Evolutionary conservation across 2,329 filamentous ascomycete species (phyloP), one percentile per base, ranked within the genome.

Genomic region (Epicoccum nigrum): DNA sequence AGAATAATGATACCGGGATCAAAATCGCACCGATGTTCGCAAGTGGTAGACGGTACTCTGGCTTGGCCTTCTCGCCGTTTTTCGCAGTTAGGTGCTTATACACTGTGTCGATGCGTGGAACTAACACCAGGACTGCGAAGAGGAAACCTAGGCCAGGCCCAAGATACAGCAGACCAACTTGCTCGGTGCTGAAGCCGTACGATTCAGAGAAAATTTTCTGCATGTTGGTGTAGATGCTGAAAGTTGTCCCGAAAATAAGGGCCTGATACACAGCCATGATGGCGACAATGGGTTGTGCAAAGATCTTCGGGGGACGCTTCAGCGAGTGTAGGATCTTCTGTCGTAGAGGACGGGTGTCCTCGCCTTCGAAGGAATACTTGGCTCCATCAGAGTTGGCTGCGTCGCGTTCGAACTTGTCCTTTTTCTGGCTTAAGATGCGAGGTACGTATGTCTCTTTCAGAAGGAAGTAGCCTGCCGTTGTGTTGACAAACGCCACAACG

Each of bases 161-260:
- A 0, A 79, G 72, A 54, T 78, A 79, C 3, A 78, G 56, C 1
- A 79, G 61, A 1, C 77, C 77, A 16, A 78, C 76, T 57, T 78
- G 71, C 50, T 77, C 76, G 2, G 76, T 79, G 42, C 59, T 72
- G 60, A 79, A 78, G 49, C 74, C 74, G 51, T 79, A 80, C 8
- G 65, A 52, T 41, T 70, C 72, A 16, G 68, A 59, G 52, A 76
- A 79, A 49, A 79, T 79, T 15, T 73, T 71, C 55, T 79, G 76
- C 64, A 79, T 75, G 54, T 79, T 79, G 7, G 77, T 78, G 63
- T 78, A 79, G 38, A 79, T 72, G 50, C 67, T 73, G 64, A 78
- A 79, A 4, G 76, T 79, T 1, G 76, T 79, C n/a, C 72, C 76
- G 48, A 79, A 79, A 34, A 79, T 67, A 3, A 78, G 61, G 4